Evolutionary conservation across 139 green algal species (phyloP), one percentile per base, ranked within the genome.

Genomic region (Limnomonas spitsbergensis): DNA sequence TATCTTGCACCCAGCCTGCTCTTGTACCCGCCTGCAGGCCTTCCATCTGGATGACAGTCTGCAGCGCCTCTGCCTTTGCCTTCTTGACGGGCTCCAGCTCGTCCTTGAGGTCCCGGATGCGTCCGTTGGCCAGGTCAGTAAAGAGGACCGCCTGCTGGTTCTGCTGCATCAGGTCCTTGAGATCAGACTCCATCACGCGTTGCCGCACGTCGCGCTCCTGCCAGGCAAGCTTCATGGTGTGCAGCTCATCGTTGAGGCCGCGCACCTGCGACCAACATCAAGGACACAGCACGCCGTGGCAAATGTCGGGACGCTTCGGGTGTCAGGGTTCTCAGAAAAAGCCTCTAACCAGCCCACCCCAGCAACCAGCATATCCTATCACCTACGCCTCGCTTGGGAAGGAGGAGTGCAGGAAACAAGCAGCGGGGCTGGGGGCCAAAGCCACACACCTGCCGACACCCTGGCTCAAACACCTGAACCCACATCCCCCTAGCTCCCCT

Each of bases 161-260:
- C 73, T 31, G 53, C 29, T 37, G 73, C 1, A 53, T 34, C 20
- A 73, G 1, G 7, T 53, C 7, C 4, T 40, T 40, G 7, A 47
- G 4, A 14, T 85, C 77, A 0, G 54, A 54, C 53, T 82, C 77
- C 76, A 75, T 42, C 70, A 82, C 40, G 4, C 81, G 76, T 56
- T 85, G 81, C 42, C 76, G 76, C 29, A 78, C 61, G 47, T 85
- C 81, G 3, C 81, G 70, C 40, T 85, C 81, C 20, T 70, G 75
- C 81, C 81, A 85, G 29, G 81, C 81, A 27, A 24, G 66, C 38
- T 85, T 77, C 81, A 85, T 85, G 0, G 81, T 77, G 29, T 78
- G 42, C 71, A 85, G 76, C 77, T 85, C 81, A 53, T 85, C 76
- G 0, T 29, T 70, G 36, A 85, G 66, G 0, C 66, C 81, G 3